phyloP scores from a whole-genome alignment of 371 early-diverging fungal species.

The Funneliformis caledonium region DNA sequence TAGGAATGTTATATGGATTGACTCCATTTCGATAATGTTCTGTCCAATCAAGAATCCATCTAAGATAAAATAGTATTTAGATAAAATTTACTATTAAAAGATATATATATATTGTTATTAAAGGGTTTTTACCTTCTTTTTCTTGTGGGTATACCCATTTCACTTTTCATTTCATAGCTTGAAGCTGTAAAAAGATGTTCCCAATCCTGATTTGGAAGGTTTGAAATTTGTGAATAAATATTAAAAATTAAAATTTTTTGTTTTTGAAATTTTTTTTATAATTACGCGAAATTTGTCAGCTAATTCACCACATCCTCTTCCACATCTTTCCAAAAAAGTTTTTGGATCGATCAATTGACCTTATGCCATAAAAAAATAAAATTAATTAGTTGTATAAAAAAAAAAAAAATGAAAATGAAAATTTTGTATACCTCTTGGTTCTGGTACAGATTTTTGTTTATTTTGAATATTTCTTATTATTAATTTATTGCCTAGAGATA shows the following conservation, averaged over 20 bases:
- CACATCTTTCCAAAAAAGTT: conserved; percentile 59
- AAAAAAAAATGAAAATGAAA: no score
- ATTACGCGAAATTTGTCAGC: conserved; percentile 60
- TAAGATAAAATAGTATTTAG: not conserved
- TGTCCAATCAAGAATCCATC: conserved; percentile 42
- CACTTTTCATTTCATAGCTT: conserved; percentile 56
- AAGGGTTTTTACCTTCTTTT: conserved; percentile 45
- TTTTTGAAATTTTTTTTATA: not conserved
- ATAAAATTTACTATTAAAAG: conserved; percentile 29
- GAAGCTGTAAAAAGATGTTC: conserved; percentile 61
- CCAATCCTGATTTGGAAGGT: conserved; percentile 53
- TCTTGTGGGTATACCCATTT: conserved; percentile 56
- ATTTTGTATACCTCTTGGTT: conserved; percentile 31
- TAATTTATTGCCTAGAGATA: not conserved
- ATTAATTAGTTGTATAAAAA: no score
- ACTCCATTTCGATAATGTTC: conserved; percentile 36
- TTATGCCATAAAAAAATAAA: conserved; percentile 39
- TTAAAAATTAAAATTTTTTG: not conserved
- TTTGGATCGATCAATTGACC: conserved; percentile 55
- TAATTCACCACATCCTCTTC: conserved; percentile 64
- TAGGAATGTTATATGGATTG: conserved; percentile 45
- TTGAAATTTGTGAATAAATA: not conserved
- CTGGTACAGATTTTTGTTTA: conserved; percentile 30
- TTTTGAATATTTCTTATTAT: conserved; percentile 8
- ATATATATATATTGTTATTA: not conserved